phyloP scores from a whole-genome alignment of 495 filamentous ascomycete genomes.

The Penicillium pancosmium region DNA sequence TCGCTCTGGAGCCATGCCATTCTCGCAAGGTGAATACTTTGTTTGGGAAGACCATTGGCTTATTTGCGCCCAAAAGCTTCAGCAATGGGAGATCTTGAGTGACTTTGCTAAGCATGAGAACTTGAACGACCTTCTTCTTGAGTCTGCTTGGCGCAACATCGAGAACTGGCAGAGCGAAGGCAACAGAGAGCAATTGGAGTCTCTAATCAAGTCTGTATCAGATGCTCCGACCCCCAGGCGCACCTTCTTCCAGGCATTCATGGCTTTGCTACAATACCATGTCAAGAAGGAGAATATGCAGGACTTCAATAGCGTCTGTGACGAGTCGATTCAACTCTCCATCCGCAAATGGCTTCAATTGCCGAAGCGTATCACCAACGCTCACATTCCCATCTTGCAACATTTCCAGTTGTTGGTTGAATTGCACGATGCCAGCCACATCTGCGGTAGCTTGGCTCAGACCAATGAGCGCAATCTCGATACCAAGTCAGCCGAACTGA shows the following conservation, averaged over 20 bases:
- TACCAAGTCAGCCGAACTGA: constrained; percentile 91
- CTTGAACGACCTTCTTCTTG: constrained; percentile 93
- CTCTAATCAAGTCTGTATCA: constrained; percentile 90
- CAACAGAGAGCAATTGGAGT: constrained; percentile 85
- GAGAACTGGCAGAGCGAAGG: constrained; percentile 88
- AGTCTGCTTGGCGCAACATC: constrained; percentile 90
- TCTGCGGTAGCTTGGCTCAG: constrained; percentile 81
- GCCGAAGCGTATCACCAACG: constrained; percentile 88
- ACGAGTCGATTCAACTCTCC: constrained; percentile 94
- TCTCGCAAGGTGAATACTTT: constrained; percentile 96
- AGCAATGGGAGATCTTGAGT: constrained; percentile 96
- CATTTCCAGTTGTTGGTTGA: constrained; percentile 99
- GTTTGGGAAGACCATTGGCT: constrained; percentile 99
- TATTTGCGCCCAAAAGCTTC: constrained; percentile 93
- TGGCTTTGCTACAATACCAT: constrained; percentile 90
- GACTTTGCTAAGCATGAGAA: constrained; percentile 99
- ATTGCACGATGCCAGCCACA: constrained; percentile 94
- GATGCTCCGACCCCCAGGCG: constrained; percentile 93
- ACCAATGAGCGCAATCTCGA: constrained; percentile 88
- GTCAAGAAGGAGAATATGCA: constrained; percentile 76
- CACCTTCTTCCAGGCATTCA: constrained; percentile 97
- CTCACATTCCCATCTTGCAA: constrained; percentile 92
- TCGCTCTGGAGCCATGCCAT: constrained; percentile 86
- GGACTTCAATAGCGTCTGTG: constrained; percentile 87
- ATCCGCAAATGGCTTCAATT: constrained; percentile 98